Percentiles rank a stretch among this genome's conserved stretches.
Conservation (phyloP, 2,329 filamentous ascomycete species). For the Cladosporium sp. region DNA sequence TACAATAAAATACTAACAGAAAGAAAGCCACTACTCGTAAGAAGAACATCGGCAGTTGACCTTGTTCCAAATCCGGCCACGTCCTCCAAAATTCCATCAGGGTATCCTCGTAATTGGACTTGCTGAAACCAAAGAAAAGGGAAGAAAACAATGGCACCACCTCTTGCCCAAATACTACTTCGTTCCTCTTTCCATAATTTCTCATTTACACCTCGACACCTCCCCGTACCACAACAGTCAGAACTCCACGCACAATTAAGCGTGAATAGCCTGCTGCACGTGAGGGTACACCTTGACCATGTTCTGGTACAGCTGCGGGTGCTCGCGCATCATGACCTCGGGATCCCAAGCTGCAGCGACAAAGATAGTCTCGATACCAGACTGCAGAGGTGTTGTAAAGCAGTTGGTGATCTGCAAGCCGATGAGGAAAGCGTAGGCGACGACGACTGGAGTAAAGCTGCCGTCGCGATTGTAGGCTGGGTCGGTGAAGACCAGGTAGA, state of each 20-base stretch:
- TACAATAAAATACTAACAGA: too few species aligned
- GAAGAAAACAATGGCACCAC: not conserved
- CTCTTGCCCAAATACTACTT: too few species aligned
- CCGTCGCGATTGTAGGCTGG: slow-evolving; percentile 69
- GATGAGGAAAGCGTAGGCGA: slow-evolving; percentile 84
- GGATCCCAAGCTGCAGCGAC: slow-evolving; percentile 68
- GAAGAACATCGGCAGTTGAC: too few species aligned
- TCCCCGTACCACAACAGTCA: not conserved
- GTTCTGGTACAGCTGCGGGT: slow-evolving; percentile 73
- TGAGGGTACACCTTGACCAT: slow-evolving; percentile 81
- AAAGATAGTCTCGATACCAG: slow-evolving; percentile 89
- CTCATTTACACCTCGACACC: too few species aligned
- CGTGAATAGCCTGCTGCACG: slow-evolving; percentile 26
- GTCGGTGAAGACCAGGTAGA: slow-evolving; percentile 81
- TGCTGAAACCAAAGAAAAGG: too few species aligned
- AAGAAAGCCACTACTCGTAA: too few species aligned
- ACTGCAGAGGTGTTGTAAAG: slow-evolving; percentile 82
- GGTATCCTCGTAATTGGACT: too few species aligned
- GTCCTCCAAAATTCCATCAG: too few species aligned
- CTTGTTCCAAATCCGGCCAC: too few species aligned
- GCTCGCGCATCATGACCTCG: slow-evolving; percentile 72
- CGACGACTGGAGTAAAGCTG: slow-evolving; percentile 68
- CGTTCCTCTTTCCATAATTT: not conserved
- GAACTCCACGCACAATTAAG: slow-evolving; percentile 9
- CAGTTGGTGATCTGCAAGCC: slow-evolving; percentile 86